Evolutionary conservation across 352 stramenopile species (phyloP), one percentile per base, ranked within the genome.

Genomic region (Globisporangium alternatum): DNA sequence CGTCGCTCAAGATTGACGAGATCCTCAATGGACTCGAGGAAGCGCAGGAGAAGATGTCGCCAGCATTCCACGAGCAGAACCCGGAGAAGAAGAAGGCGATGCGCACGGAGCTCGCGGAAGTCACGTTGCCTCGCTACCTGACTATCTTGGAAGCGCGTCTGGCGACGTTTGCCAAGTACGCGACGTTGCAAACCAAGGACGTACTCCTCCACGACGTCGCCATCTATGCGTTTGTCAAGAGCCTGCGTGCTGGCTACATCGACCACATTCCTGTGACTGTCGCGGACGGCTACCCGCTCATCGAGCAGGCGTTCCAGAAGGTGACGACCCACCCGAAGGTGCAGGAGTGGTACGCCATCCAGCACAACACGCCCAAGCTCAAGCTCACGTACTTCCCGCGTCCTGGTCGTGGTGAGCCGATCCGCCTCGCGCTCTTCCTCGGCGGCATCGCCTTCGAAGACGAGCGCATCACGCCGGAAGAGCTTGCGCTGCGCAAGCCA

Each of bases 1-100:
- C 71, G 6, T 68, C 83, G 22, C 66, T 88, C 21, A 60, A 66
- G 31, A 61, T 90, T 17, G 79, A 90, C 65, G 82, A 90, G 62
- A 73, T 91, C 41, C 25, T 90, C 41, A 62, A 78, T 30, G 63
- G 51, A 13, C 44, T 80, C 17, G 74, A 71, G 7, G 78, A 88
- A 53, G 47, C 80, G 25, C 52, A 58, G 19, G 71, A 77, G 21
- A 56, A 76, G 30, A 68, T 82, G 28, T 25, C 57, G 8, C 64
- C 66, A 3, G 62, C 70, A 1, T 74, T 77, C 43, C n/a, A 31
- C 25, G 70, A 83, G 17, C 60, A 72, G 2, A 70, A 88, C 56
- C 44, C 45, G 5, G 21, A 65, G 28, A 78, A 81, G 66, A 81
- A 76, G 65, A 81, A 56, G 35, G 35, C 30, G 22, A 54, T 64